A percentile compares a stretch with the other conserved stretches of the same genome.
phyloP scores from a whole-genome alignment of 805 yeast species.

The Middelhovenomyces tepae region DNA sequence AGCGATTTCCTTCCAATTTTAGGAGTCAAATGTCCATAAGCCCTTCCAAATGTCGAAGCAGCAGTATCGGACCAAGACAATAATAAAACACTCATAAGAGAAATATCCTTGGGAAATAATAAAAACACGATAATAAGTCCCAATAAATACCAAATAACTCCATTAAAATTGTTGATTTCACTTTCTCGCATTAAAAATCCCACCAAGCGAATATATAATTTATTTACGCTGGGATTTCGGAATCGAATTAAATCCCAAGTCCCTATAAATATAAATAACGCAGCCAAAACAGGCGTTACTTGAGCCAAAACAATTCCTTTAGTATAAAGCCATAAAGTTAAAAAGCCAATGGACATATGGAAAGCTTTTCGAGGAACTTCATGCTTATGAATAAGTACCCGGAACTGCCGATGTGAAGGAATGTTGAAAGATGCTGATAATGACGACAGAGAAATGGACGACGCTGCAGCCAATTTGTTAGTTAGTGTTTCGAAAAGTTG shows the following conservation, averaged over 20 bases:
- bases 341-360: constrained; percentile 82
- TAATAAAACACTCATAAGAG: constrained; percentile 63
- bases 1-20: constrained; percentile 59
- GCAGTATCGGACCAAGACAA: constrained; percentile 97
- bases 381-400: constrained; percentile 58
- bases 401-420: constrained; percentile 28
- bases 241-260: constrained; percentile 63
- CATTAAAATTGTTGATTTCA: constrained; percentile 67
- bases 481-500: no score
- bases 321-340: constrained; percentile 67
- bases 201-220: constrained; percentile 51
- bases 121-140: constrained; percentile 69
- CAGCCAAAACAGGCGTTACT: constrained; percentile 51
- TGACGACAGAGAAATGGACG: no score
- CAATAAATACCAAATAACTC: constrained; percentile 77
- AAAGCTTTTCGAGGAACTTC: constrained; percentile 84
- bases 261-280: constrained; percentile 49
- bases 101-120: constrained; percentile 70
- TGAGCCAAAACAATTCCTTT: constrained; percentile 45
- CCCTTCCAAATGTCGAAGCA: constrained; percentile 88
- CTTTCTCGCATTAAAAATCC: constrained; percentile 81
- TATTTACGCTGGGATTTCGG: constrained; percentile 51
- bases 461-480: no score
- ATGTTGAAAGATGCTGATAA: no score
- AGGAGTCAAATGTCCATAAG: constrained; percentile 77